Evolutionary conservation across 2,329 filamentous ascomycete species (phyloP), one percentile per base, ranked within the genome.

Genomic region (Alternaria novae-zelandiae): DNA sequence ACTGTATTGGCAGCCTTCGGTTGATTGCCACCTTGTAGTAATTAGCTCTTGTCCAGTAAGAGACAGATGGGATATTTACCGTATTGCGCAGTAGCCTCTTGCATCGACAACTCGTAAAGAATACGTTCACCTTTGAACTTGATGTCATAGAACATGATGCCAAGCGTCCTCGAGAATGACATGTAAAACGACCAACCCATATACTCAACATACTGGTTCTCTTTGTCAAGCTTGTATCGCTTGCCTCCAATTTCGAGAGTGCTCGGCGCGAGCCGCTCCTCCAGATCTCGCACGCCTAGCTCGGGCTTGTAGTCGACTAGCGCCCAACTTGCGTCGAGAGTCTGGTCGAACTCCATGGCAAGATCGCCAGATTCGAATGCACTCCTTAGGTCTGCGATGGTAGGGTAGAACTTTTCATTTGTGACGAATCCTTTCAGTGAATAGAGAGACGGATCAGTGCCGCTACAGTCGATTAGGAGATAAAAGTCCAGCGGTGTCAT

Each of bases 41-140:
- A 7, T 57, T 12, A 57, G 55, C 15, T 21, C 20, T n/a, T 21
- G 26, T 17, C 28, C 12, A 9, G 36, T 25, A 7, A 21, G 17
- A 11, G 15, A 23, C 23, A 8, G 12, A 57, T 2, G 26, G 12
- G 15, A 20, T 32, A 51, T 26, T 36, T 28, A 7, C 83, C 84
- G 59, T 87, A 87, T 59, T 87, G 85, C 0, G 85, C 83, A 8
- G 86, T 76, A 0, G 86, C 86, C 69, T 88, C 86, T 72, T 88
- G 84, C 4, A 88, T 78, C 1, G 83, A 82, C 1, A 89, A 78
- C 66, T 89, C 86, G 61, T 88, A 88, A 5, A 89, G 74, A 11
- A 88, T 78, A 3, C 85, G 78, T 63, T 87, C 81, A 11, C 84
- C 86, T 66, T 86, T 85, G 79, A 84, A 87, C 20, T 80, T 79